Conservation (phyloP, 148 eudicot species). For the Hydrangea macrophylla region DNA sequence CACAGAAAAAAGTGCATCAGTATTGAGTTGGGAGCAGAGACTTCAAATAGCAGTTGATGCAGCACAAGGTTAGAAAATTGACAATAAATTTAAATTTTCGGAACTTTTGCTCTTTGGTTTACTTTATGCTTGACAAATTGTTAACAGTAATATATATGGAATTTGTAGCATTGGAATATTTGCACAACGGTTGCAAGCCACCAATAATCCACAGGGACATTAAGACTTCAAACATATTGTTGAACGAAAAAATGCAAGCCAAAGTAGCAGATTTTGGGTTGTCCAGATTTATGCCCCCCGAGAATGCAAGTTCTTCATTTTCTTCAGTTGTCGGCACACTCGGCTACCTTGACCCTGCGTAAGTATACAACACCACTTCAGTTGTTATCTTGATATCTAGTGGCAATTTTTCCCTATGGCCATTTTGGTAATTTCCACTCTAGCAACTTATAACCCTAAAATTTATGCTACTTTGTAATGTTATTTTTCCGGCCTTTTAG, state of each 20-base stretch:
- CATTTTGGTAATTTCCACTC: no score
- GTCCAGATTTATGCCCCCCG: background rate
- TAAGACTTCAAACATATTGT: constrained; percentile 5
- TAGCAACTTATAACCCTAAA: no score
- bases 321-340: constrained; percentile 4
- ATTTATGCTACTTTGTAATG: no score
- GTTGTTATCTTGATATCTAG: no score
- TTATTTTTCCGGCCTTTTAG: no score
- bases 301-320: background rate
- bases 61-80: background rate
- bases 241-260: constrained; percentile 4
- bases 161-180: background rate
- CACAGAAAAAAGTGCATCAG: background rate
- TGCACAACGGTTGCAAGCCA: constrained; percentile 9
- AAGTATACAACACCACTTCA: no score
- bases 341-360: constrained; percentile 7
- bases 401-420: no score
- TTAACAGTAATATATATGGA: no score
- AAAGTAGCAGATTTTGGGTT: constrained; percentile 8
- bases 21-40: background rate
- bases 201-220: constrained; percentile 17
- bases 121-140: no score
- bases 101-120: no score
- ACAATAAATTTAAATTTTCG: no score
- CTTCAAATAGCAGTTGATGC: background rate